Evolutionary conservation across 164 flowering plant species (phyloP).

Genomic region (Kingdonia uniflora): DNA sequence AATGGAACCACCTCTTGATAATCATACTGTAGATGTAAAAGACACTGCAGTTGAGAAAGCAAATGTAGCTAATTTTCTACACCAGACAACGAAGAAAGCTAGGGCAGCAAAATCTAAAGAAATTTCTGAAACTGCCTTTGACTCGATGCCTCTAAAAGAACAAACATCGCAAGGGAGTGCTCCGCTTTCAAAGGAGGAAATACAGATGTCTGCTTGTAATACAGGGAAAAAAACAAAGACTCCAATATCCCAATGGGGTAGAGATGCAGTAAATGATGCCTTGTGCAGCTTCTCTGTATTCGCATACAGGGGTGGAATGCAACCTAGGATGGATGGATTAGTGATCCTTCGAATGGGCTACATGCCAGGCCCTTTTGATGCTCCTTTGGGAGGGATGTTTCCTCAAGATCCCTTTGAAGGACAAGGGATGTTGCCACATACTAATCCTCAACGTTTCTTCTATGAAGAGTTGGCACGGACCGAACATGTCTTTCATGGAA

Average conservation of each 20-base stretch:
- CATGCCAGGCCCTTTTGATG: conserved; percentile 45
- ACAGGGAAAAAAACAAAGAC: conserved; percentile 21
- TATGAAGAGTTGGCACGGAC: too few species aligned
- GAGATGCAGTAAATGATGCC: conserved; percentile 62
- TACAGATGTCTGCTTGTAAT: conserved; percentile 52
- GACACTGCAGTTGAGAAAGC: conserved; percentile 25
- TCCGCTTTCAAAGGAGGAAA: conserved; percentile 68
- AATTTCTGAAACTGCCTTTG: conserved; percentile 63
- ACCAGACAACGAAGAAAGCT: conserved; percentile 28
- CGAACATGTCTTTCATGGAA: too few species aligned
- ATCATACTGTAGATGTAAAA: conserved; percentile 26
- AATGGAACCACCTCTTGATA: conserved; percentile 15
- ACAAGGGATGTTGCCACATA: conserved; percentile 2
- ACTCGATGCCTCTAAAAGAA: conserved; percentile 48
- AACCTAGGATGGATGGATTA: conserved; percentile 59
- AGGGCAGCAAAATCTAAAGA: conserved; percentile 26
- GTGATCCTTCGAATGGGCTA: conserved; percentile 66
- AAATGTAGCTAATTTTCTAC: conserved; percentile 14
- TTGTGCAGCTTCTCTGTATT: conserved; percentile 66
- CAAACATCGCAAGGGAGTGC: conserved; percentile 73
- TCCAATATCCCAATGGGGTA: conserved; percentile 27
- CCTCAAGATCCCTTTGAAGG: conserved; percentile 67
- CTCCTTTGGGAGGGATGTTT: conserved; percentile 42
- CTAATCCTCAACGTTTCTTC: too few species aligned
- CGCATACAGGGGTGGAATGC: conserved; percentile 70